Percentiles rank a stretch among this genome's conserved stretches.
phyloP scores from a whole-genome alignment of 768 basidiomycete species.

The Phylloporus sp. region DNA sequence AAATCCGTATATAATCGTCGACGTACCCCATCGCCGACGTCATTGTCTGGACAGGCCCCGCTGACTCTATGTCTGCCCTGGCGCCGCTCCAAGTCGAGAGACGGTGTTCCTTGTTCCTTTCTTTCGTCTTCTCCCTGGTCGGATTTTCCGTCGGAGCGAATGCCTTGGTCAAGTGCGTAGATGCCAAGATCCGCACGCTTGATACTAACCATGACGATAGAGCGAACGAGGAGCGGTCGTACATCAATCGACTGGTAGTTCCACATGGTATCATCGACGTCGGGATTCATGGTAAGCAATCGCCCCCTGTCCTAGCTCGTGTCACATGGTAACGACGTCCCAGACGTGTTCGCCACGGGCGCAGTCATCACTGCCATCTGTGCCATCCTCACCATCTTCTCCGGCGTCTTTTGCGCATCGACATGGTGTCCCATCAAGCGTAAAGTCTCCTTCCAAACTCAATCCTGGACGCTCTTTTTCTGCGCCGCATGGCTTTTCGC shows the following conservation, averaged over 20 bases:
- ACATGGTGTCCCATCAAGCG: constrained; percentile 11
- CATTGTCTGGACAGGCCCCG: neutral
- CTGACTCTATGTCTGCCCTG: constrained; percentile 5
- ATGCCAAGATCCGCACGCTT: neutral
- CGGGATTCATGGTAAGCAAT: constrained; percentile 11
- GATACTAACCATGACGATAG: constrained; percentile 2
- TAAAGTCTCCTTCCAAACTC: constrained; percentile 23
- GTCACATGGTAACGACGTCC: neutral
- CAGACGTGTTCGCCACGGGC: constrained; percentile 40
- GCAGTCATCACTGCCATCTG: constrained; percentile 34
- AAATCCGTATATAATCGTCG: constrained; percentile 2
- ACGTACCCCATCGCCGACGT: neutral
- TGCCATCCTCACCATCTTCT: constrained; percentile 32
- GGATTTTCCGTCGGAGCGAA: constrained; percentile 16
- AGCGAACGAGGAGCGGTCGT: constrained; percentile 11
- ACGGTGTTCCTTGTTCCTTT: constrained; percentile 26
- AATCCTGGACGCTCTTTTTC: constrained; percentile 38
- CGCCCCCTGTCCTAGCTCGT: neutral
- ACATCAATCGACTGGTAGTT: constrained; percentile 7
- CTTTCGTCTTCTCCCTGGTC: constrained; percentile 29
- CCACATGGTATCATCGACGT: constrained; percentile 8
- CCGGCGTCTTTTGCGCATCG: constrained; percentile 25
- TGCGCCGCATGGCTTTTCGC: constrained; percentile 45
- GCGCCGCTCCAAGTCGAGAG: constrained; percentile 5
- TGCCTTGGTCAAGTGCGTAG: constrained; percentile 19